A percentile compares a stretch with the other conserved stretches of the same genome.
These are phyloP conservation scores for Actinomucor elegans DNA, from an alignment of 371 early-diverging fungal genomes.

Conservation along the genomic window DNA sequence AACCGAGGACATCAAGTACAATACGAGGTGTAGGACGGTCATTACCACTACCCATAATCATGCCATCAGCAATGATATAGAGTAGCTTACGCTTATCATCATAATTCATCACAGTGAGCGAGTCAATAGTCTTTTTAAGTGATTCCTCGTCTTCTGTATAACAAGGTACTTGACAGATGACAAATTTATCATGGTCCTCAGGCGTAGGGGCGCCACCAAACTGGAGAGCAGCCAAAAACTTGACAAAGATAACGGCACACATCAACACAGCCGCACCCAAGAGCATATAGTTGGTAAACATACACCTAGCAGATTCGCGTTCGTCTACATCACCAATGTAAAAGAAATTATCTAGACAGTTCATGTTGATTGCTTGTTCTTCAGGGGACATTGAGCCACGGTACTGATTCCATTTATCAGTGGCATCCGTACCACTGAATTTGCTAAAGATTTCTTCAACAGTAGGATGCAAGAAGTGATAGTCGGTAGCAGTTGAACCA, in stretches of 20 bases:
- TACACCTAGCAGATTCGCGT: slow-evolving; percentile 79
- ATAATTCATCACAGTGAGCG: slow-evolving; percentile 89
- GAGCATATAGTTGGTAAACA: slow-evolving; percentile 87
- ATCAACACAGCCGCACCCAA: slow-evolving; percentile 78
- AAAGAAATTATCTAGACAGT: slow-evolving; percentile 84
- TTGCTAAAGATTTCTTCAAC: slow-evolving; percentile 69
- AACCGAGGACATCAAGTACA: slow-evolving; percentile 92
- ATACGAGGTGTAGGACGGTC: slow-evolving; percentile 97
- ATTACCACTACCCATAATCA: slow-evolving; percentile 96
- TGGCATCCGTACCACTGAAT: slow-evolving; percentile 68
- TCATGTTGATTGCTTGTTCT: slow-evolving; percentile 40
- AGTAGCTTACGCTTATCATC: slow-evolving; percentile 96
- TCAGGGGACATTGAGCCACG: slow-evolving; percentile 30
- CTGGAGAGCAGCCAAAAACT: slow-evolving; percentile 91
- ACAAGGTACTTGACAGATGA: slow-evolving; percentile 91
- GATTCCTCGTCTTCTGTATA: slow-evolving; percentile 97
- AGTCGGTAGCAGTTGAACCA: slow-evolving; percentile 35
- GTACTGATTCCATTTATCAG: slow-evolving; percentile 58
- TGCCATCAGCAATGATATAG: slow-evolving; percentile 89
- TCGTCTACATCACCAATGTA: slow-evolving; percentile 89
- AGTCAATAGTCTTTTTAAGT: slow-evolving; percentile 92
- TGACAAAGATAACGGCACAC: slow-evolving; percentile 84
- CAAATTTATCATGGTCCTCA: slow-evolving; percentile 86
- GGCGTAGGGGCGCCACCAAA: slow-evolving; percentile 74
- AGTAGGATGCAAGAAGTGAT: slow-evolving; percentile 50